Base-by-base conservation (phyloP, 352 stramenopile species). In the Globisporangium sylvaticum region DNA sequence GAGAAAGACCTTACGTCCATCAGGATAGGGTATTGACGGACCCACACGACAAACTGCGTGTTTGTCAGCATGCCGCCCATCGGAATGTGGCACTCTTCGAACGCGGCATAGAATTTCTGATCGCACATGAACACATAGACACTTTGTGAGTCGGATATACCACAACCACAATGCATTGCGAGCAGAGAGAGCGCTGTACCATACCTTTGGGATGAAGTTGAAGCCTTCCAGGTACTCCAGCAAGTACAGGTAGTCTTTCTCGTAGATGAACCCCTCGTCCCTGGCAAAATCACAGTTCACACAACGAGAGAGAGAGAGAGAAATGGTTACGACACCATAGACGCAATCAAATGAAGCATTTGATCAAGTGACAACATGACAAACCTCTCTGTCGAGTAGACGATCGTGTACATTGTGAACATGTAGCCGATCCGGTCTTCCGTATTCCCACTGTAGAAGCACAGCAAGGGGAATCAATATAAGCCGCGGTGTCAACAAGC, bases 351-450 rank as follows among this genome's bases (percentile, higher is more conserved):
- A n/a, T 22, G 20, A 22, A 12, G 18, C 10, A 22, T 22, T 24
- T 15, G 7, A 22, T 20, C 12, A 15, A 67, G 39, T 7, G 2
- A 50, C 12, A 65, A 20, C 7, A 22, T 2, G 2, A 42, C 24
- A 46, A 73, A 94, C 87, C 85, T 76, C 46, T 94, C 84, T 15
- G 74, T 74, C 3, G 75, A 78, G 65, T 91, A 85, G 31, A 87
- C 84, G 63, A 90, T 91, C 57, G 78, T 82, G 74, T 94, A 93
- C 87, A 95, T 95, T 24, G 73, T 85, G 64, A 95, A 95, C 25
- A 95, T 80, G 70, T 93, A 95, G 72, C 81, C 88, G 67, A 95
- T 90, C n/a, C 87, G 82, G 71, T 95, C 87, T 65, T 95, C 87
- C 39, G 85, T 93, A 71, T 92, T 93, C 58, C 87, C 87, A 72